A percentile compares a stretch with the other conserved stretches of the same genome.
Evolutionary conservation across 108 stramenopile genomes (phyloP).

Genomic region (Mediolabrus comicus): DNA sequence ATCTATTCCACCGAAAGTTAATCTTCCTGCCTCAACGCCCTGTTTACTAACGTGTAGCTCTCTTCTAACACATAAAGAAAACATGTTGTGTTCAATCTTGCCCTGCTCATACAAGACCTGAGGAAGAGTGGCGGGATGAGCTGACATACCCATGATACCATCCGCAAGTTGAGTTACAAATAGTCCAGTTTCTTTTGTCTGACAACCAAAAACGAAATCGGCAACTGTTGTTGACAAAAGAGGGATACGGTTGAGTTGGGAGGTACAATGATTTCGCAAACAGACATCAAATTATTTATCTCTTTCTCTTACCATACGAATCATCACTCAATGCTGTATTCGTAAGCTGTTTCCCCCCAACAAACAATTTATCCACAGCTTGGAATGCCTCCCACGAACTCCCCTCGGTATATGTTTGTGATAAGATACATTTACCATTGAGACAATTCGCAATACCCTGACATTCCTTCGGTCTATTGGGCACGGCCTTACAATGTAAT

Average conservation of each 20-base stretch:
- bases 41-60: constrained; percentile 46
- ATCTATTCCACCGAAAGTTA: constrained; percentile 26
- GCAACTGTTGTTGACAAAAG: constrained; percentile 37
- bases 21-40: constrained; percentile 52
- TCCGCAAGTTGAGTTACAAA: constrained; percentile 93
- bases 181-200: constrained; percentile 81
- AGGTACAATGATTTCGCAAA: too few relatives aligned
- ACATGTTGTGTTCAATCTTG: constrained; percentile 59
- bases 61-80: constrained; percentile 61
- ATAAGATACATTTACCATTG: constrained; percentile 46
- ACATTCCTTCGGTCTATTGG: constrained; percentile 36
- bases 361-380: constrained; percentile 71
- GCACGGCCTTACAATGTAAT: constrained; percentile 37
- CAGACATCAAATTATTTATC: not conserved
- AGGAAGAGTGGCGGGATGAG: constrained; percentile 51
- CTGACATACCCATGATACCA: constrained; percentile 93
- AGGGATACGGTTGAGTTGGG: too few relatives aligned
- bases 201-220: constrained; percentile 93
- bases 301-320: not conserved
- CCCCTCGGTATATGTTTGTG: constrained; percentile 83
- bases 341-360: constrained; percentile 36
- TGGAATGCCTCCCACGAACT: constrained; percentile 67
- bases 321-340: not conserved
- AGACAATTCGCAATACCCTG: constrained; percentile 45
- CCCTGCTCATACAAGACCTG: constrained; percentile 49